Evolutionary conservation across 164 flowering plant genomes (phyloP).

Genomic region (Liriodendron chinense): DNA sequence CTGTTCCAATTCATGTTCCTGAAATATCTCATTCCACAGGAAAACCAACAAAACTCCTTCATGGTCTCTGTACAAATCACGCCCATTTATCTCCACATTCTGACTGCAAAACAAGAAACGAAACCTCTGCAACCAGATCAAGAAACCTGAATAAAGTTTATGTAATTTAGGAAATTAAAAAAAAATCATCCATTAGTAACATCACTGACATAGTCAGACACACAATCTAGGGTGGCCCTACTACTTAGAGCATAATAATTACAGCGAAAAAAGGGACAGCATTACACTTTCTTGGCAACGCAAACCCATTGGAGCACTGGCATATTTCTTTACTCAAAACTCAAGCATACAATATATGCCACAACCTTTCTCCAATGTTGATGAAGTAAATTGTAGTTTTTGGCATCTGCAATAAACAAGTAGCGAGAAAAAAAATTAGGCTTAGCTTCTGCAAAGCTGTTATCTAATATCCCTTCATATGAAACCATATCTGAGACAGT

Average conservation of each 20-base stretch:
- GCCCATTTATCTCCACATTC: background rate
- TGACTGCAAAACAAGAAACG: background rate
- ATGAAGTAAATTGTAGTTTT: slow-evolving; percentile 75
- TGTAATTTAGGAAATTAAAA: background rate
- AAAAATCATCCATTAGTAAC: background rate
- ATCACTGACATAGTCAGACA: background rate
- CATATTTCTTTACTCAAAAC: too few species aligned
- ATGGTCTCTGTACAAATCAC: slow-evolving; percentile 1
- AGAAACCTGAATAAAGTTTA: background rate
- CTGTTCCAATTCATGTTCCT: background rate
- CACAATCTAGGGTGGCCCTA: background rate
- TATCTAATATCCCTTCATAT: background rate
- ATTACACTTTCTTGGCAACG: background rate
- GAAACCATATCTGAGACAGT: background rate
- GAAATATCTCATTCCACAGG: background rate
- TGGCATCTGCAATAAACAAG: slow-evolving; percentile 56
- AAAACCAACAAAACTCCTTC: background rate
- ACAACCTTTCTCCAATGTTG: slow-evolving; percentile 77
- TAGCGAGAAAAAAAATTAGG: too few species aligned
- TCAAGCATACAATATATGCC: slow-evolving; percentile 19
- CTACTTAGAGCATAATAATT: background rate
- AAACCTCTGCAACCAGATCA: background rate
- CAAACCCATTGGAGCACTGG: background rate
- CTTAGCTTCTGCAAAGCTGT: background rate
- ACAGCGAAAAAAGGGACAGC: background rate